A percentile compares a stretch with the other conserved stretches of the same genome.
These are phyloP conservation scores for Bipolaris oryzae DNA, from an alignment of 2,329 filamentous ascomycete species.

Conservation along the genomic window DNA sequence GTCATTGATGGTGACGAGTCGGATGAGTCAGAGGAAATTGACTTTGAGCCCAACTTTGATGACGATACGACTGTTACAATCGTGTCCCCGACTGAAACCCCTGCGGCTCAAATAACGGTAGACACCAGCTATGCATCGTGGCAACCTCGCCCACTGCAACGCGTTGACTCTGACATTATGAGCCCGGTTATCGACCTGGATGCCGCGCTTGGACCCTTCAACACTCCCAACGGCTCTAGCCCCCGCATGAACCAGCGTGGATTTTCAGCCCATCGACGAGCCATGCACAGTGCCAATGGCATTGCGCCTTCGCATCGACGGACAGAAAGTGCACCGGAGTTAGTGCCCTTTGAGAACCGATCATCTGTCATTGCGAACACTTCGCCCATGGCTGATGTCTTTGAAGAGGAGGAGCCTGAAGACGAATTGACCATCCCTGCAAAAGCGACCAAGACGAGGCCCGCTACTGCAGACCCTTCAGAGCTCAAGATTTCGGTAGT, in stretches of 20 bases:
- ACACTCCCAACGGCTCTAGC: constrained; percentile 75
- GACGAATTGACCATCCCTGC: constrained; percentile 50
- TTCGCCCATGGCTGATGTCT: constrained; percentile 83
- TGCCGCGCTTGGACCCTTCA: constrained; percentile 89
- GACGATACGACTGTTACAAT: constrained; percentile 52
- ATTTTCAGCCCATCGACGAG: constrained; percentile 60
- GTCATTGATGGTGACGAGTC: constrained; percentile 40
- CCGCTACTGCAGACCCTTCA: constrained; percentile 40
- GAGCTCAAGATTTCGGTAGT: constrained; percentile 55
- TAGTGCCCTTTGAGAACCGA: constrained; percentile 72
- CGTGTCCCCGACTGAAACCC: constrained; percentile 41
- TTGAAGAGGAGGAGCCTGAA: constrained; percentile 78
- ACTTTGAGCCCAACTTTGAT: constrained; percentile 51
- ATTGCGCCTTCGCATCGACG: constrained; percentile 80
- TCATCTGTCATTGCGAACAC: constrained; percentile 61
- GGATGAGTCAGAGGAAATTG: constrained; percentile 44
- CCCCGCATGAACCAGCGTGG: constrained; percentile 57
- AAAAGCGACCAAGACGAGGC: constrained; percentile 16
- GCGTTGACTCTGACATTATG: constrained; percentile 63
- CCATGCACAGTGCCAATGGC: constrained; percentile 77
- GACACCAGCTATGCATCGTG: constrained; percentile 47
- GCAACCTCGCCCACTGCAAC: constrained; percentile 45
- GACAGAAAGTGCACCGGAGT: constrained; percentile 79
- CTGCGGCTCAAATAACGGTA: constrained; percentile 31
- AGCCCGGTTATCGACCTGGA: constrained; percentile 92